A percentile compares a stretch with the other conserved stretches of the same genome.
Conservation (phyloP, 2,329 filamentous ascomycete genomes). For the Exophiala viscosa region DNA sequence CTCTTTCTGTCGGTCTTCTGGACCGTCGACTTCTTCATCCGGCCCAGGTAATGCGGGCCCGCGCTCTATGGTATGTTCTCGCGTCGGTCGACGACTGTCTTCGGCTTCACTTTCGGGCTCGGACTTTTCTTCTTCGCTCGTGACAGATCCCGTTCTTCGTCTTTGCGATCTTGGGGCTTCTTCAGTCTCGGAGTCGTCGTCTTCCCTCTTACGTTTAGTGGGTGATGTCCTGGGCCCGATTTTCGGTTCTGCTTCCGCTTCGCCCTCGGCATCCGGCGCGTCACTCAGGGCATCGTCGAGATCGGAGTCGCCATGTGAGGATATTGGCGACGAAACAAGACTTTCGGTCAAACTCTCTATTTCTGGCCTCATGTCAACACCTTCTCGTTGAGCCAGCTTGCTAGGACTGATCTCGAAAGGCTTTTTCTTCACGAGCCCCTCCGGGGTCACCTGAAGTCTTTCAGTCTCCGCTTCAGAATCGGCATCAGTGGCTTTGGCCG, state of each 20-base stretch:
- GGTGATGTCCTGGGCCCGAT: constrained; percentile 9
- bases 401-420: constrained; percentile 68
- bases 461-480: constrained; percentile 92
- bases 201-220: constrained; percentile 36
- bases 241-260: constrained; percentile 21
- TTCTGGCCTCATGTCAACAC: constrained; percentile 26
- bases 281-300: constrained; percentile 24
- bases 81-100: constrained; percentile 30
- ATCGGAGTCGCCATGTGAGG: constrained; percentile 25
- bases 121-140: constrained; percentile 33
- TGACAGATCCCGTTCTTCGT: constrained; percentile 36
- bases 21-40: constrained; percentile 44
- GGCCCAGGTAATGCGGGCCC: constrained; percentile 31
- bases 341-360: constrained; percentile 38
- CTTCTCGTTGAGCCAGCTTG: constrained; percentile 60
- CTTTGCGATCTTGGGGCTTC: constrained; percentile 34
- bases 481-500: constrained; percentile 51
- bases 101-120: constrained; percentile 25
- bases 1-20: constrained; percentile 43
- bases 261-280: constrained; percentile 22
- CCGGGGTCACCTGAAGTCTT: constrained; percentile 83
- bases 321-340: constrained; percentile 26
- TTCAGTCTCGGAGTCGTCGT: constrained; percentile 22
- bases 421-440: constrained; percentile 55
- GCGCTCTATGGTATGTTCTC: constrained; percentile 33